phyloP scores from a whole-genome alignment of 345 rosid genomes.

The Eucalyptus camaldulensis region DNA sequence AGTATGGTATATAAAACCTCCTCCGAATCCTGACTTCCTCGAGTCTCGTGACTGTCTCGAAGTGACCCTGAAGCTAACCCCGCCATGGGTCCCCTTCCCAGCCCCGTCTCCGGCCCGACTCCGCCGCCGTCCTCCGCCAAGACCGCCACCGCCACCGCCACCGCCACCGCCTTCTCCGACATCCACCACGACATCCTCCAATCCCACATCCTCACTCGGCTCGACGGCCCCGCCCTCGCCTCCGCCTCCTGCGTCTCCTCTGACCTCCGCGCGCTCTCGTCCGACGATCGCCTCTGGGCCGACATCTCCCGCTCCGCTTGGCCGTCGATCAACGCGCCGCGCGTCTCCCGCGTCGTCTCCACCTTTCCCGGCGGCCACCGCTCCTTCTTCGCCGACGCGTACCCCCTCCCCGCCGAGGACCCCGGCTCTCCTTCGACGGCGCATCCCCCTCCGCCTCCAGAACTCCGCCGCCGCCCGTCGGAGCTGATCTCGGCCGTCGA shows the following conservation, averaged over 20 bases:
- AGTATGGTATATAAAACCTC: background rate
- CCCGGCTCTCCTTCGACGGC: background rate
- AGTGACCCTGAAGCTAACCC: background rate
- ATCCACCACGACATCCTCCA: slow-evolving; percentile 50
- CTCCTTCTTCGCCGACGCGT: slow-evolving; percentile 62
- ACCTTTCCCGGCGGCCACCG: slow-evolving; percentile 29
- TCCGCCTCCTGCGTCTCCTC: slow-evolving; percentile 43
- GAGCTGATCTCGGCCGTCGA: slow-evolving; percentile 69
- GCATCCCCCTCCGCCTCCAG: background rate
- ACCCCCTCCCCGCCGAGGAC: slow-evolving; percentile 3
- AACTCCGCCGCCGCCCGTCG: background rate
- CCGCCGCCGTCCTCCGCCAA: background rate
- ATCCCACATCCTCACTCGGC: slow-evolving; percentile 47
- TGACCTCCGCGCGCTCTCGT: slow-evolving; percentile 32
- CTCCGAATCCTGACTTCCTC: background rate
- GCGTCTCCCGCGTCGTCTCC: slow-evolving; percentile 17
- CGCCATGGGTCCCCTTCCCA: background rate
- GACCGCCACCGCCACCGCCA: background rate
- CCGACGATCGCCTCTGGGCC: slow-evolving; percentile 38
- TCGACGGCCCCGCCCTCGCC: slow-evolving; percentile 61
- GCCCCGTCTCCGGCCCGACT: background rate
- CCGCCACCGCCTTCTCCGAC: slow-evolving; percentile 8
- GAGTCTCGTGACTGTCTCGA: background rate
- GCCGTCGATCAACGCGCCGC: slow-evolving; percentile 50
- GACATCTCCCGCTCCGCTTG: slow-evolving; percentile 42